Evolutionary conservation across 495 filamentous ascomycete species (phyloP).

Genomic region (Aspergillus sclerotioniger): DNA sequence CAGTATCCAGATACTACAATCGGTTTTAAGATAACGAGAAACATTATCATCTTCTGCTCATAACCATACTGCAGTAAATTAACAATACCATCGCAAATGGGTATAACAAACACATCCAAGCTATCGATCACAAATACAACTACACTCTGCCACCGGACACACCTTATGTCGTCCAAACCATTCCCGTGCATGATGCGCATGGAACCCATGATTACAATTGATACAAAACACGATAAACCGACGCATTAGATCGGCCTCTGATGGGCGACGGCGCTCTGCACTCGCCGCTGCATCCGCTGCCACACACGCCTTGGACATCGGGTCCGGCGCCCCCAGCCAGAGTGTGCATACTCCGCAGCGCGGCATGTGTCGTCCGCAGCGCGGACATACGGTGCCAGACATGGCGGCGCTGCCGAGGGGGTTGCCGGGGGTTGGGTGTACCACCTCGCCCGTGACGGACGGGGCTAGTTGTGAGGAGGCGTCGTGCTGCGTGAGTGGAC

Average conservation of each 20-base stretch:
- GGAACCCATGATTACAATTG: constrained; percentile 84
- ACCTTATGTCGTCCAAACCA: constrained; percentile 82
- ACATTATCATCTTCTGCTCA: too few relatives aligned
- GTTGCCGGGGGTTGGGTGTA: constrained; percentile 39
- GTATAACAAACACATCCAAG: constrained; percentile 16
- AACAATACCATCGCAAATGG: constrained; percentile 14
- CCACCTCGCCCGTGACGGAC: constrained; percentile 30
- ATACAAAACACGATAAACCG: constrained; percentile 77
- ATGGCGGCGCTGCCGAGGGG: constrained; percentile 37
- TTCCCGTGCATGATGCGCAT: constrained; percentile 80
- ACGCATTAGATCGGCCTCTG: constrained; percentile 40
- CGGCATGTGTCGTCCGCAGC: constrained; percentile 83
- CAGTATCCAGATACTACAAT: too few relatives aligned
- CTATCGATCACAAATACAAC: constrained; percentile 69
- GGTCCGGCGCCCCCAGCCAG: constrained; percentile 77
- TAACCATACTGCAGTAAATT: too few relatives aligned
- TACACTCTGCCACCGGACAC: constrained; percentile 87
- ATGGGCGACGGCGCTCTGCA: constrained; percentile 26
- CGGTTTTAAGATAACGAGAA: too few relatives aligned
- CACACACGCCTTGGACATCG: constrained; percentile 55
- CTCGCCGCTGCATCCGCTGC: constrained; percentile 46
- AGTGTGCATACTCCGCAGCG: constrained; percentile 86
- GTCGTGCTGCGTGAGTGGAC: constrained; percentile 45
- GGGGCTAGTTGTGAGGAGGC: constrained; percentile 37
- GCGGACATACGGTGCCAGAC: constrained; percentile 67